A percentile compares a stretch with the other conserved stretches of the same genome.
phyloP scores from a whole-genome alignment of 1,284 basidiomycete genomes.

The Baeospora myosura region DNA sequence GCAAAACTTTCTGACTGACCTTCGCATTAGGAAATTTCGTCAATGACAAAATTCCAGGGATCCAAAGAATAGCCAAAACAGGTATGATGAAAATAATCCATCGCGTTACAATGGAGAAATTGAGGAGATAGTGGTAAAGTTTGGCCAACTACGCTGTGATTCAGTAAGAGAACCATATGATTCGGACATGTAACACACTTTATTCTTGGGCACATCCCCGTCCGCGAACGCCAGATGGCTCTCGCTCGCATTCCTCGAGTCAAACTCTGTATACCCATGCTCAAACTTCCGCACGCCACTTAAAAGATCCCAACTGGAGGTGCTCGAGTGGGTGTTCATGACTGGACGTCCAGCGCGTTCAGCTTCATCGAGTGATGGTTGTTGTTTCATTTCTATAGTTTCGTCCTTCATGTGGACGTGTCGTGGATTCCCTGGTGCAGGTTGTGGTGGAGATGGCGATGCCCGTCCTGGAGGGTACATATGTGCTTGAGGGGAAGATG shows the following conservation, averaged over 20 bases:
- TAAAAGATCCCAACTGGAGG: conserved; percentile 47
- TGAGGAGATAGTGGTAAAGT: conserved; percentile 71
- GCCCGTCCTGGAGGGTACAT: background rate
- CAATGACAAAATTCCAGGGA: conserved; percentile 66
- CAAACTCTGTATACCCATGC: conserved; percentile 53
- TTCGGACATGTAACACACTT: conserved; percentile 25
- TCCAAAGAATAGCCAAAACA: conserved; percentile 66
- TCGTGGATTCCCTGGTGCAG: conserved; percentile 1
- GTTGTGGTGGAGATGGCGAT: background rate
- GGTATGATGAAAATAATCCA: conserved; percentile 80
- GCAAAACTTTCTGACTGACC: conserved; percentile 27
- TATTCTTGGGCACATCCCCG: conserved; percentile 54
- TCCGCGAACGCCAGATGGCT: conserved; percentile 53
- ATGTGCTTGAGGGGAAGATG: background rate
- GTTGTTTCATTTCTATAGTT: no score
- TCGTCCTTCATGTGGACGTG: background rate
- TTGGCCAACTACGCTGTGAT: conserved; percentile 35
- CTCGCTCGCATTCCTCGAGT: conserved; percentile 46
- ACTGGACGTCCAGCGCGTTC: conserved; percentile 11
- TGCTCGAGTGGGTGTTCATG: no score
- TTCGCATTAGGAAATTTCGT: conserved; percentile 50
- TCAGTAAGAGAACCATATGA: background rate
- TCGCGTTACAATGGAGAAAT: conserved; percentile 71
- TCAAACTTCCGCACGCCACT: conserved; percentile 48
- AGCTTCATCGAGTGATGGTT: conserved; percentile 12